Evolutionary conservation across 345 rosid species (phyloP).

Genomic region (Pseudoturritis turrita): DNA sequence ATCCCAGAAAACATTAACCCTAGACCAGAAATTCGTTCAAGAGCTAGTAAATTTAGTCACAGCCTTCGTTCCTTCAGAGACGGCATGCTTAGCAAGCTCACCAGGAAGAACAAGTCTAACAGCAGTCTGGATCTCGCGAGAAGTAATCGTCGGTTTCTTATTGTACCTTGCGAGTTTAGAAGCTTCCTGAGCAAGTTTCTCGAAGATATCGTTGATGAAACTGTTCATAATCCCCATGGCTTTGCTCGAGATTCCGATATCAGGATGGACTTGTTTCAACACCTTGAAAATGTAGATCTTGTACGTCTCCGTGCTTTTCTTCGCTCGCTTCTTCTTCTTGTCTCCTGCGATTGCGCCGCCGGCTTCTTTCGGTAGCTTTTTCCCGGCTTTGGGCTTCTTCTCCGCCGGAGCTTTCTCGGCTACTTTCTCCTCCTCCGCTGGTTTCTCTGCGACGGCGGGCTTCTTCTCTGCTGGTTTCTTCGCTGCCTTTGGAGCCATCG

Average conservation of each 20-base stretch:
- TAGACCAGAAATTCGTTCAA: constrained; percentile 10
- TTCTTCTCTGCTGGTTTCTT: constrained; percentile 69
- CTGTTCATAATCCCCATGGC: constrained; percentile 82
- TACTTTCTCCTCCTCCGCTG: constrained; percentile 53
- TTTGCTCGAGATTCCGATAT: constrained; percentile 56
- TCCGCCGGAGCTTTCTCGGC: constrained; percentile 72
- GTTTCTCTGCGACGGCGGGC: constrained; percentile 51
- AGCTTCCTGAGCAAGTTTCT: constrained; percentile 69
- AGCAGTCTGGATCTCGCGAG: constrained; percentile 74
- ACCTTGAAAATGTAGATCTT: constrained; percentile 83
- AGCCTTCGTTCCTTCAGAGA: constrained; percentile 78
- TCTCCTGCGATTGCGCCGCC: constrained; percentile 36
- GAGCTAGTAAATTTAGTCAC: constrained; percentile 75
- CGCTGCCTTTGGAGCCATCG: constrained; percentile 37
- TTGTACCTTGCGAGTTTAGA: constrained; percentile 76
- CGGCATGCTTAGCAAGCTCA: constrained; percentile 78
- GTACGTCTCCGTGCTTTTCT: constrained; percentile 71
- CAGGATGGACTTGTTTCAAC: constrained; percentile 53
- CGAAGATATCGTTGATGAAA: constrained; percentile 64
- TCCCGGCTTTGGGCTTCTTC: constrained; percentile 80
- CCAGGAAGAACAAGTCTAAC: constrained; percentile 69
- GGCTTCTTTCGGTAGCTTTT: constrained; percentile 73
- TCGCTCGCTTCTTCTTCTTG: constrained; percentile 62
- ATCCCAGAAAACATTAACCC: background rate
- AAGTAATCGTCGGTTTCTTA: constrained; percentile 73